Evolutionary conservation across 306 rosid species (phyloP), one percentile per base, ranked within the genome.

Genomic region (Ormosia semicastrata): DNA sequence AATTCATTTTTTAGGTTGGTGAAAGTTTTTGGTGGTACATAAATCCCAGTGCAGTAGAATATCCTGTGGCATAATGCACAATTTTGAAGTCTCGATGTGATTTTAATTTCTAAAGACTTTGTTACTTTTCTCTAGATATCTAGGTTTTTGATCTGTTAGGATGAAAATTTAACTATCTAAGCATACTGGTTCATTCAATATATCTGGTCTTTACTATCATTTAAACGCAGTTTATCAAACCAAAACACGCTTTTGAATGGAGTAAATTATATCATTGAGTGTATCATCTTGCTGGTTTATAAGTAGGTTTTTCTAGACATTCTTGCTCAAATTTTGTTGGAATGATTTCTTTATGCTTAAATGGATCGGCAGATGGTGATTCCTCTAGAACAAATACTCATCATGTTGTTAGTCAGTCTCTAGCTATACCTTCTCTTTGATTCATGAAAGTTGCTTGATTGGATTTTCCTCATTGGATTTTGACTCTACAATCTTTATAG

Each of bases 361-460:
- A 53, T 53, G 43, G 43, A 52, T 36, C 36, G 34, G 17, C 30
- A 14, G 9, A 12, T 37, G n/a, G 41, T 66, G 56, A 66, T 57
- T 44, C 30, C 17, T 53, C 24, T 18, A 33, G 39, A 72, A 8
- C 14, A 62, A 39, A 7, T 79, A 7, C 66, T 83, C 15, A 24
- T 36, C 9, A 14, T 1, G 4, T 29, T 41, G 66, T 58, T 2
- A 7, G 18, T 24, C 24, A 39, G 30, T 73, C 43, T 50, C 10
- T 7, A 41, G 71, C 57, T 66, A n/a, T 68, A 50, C 15, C 12
- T 68, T 37, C 18, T 29, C 34, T 62, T 44, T 60, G 68, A 14
- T 82, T 66, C 57, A 7, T 80, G 67, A 53, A 77, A 32, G 32
- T 46, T 75, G 44, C 43, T 46, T 10, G 37, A 14, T 78, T 82